A percentile compares a stretch with the other conserved stretches of the same genome.
phyloP scores from a whole-genome alignment of 2,329 filamentous ascomycete genomes.

The Pezicula rhizophila region DNA sequence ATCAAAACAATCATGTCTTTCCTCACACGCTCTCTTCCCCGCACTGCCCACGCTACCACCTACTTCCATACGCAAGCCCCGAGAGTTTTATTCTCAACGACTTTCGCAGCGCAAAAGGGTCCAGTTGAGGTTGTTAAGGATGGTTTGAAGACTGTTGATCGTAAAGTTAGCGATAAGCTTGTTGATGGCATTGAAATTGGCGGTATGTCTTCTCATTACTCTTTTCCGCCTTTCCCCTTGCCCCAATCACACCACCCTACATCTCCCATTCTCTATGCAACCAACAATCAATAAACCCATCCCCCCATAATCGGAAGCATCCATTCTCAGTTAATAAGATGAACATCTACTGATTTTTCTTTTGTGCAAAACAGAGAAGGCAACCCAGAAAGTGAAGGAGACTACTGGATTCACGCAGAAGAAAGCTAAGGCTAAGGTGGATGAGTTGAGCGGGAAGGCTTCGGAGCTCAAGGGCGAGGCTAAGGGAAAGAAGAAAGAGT shows the following conservation, averaged over 20 bases:
- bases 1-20: constrained; percentile 41
- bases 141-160: constrained; percentile 52
- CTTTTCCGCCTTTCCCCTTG: neutral
- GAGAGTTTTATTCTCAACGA: constrained; percentile 42
- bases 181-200: constrained; percentile 55
- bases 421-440: constrained; percentile 36
- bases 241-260: neutral
- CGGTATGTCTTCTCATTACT: constrained; percentile 35
- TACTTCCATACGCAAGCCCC: constrained; percentile 29
- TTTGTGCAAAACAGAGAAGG: constrained; percentile 29
- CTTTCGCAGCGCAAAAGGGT: constrained; percentile 38
- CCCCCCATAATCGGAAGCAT: neutral
- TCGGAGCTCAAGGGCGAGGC: constrained; percentile 33
- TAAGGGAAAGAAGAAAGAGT: constrained; percentile 30
- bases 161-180: constrained; percentile 53
- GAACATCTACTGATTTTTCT: constrained; percentile 25
- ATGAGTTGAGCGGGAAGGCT: constrained; percentile 30
- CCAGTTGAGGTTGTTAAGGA: constrained; percentile 53
- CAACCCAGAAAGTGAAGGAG: constrained; percentile 43
- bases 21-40: constrained; percentile 40
- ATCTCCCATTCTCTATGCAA: neutral
- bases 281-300: neutral
- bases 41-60: constrained; percentile 33
- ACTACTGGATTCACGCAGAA: constrained; percentile 28
- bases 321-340: constrained; percentile 4